phyloP scores from a whole-genome alignment of 257 asterid genomes.

The Henckelia pumila region DNA sequence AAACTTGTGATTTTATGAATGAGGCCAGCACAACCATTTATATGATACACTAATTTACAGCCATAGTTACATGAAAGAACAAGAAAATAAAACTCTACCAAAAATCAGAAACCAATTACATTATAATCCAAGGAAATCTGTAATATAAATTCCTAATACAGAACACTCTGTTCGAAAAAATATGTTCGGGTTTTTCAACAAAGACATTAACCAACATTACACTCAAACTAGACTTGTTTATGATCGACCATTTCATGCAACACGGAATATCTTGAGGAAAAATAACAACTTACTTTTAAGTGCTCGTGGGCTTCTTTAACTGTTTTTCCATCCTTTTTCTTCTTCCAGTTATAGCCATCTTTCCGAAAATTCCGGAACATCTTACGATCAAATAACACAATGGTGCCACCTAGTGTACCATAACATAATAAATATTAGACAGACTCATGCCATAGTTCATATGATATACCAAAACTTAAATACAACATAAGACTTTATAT shows the following conservation, averaged over 20 bases:
- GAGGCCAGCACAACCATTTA: too few species aligned
- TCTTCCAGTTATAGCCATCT: conserved; percentile 98
- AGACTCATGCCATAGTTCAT: neutral
- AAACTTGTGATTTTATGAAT: too few species aligned
- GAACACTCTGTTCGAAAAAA: neutral
- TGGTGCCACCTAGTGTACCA: conserved; percentile 69
- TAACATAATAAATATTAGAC: conserved; percentile 27
- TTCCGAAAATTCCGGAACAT: conserved; percentile 94
- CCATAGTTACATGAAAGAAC: too few species aligned
- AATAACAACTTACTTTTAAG: conserved; percentile 63
- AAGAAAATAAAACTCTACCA: neutral
- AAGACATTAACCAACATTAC: conserved; percentile 11
- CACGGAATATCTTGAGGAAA: conserved; percentile 15
- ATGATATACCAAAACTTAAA: conserved; percentile 13
- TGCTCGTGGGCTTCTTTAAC: conserved; percentile 98
- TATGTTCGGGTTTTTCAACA: neutral
- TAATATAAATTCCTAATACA: neutral
- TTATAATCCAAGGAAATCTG: neutral
- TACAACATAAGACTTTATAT: neutral
- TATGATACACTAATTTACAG: too few species aligned
- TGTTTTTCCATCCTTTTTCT: conserved; percentile 94
- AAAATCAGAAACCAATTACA: too few species aligned
- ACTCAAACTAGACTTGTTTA: neutral
- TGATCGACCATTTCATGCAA: neutral
- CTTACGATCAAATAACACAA: conserved; percentile 91